These are phyloP conservation scores for Kandelia obovata DNA, from an alignment of 345 rosid species.

Conservation along the genomic window DNA sequence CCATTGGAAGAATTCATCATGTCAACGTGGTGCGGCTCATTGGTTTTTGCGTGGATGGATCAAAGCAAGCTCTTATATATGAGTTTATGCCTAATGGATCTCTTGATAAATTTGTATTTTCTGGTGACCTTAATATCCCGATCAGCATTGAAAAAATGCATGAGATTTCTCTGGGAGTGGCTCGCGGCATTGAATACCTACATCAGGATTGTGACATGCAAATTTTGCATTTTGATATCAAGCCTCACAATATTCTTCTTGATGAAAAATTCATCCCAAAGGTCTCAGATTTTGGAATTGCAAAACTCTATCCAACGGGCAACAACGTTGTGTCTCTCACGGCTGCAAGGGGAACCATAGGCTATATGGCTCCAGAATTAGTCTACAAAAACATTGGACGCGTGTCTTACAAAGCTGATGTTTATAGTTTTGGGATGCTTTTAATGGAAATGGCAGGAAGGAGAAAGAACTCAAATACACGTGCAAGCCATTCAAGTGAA, in stretches of 20 bases:
- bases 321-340: not conserved
- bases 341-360: not conserved
- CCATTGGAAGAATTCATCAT: not conserved
- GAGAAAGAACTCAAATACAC: not conserved
- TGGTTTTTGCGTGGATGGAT: not conserved
- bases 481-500: not conserved
- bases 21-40: not conserved
- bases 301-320: not conserved
- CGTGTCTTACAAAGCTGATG: not conserved
- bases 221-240: slow-evolving; percentile 7
- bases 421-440: slow-evolving; percentile 1
- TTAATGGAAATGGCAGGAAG: not conserved
- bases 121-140: not conserved
- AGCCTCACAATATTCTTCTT: not conserved
- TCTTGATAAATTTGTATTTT: not conserved
- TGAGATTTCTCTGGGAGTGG: not conserved
- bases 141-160: not conserved
- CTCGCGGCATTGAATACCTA: not conserved
- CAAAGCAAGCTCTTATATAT: not conserved
- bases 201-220: slow-evolving; percentile 1
- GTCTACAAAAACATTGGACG: not conserved
- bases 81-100: slow-evolving; percentile 1
- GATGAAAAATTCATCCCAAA: not conserved
- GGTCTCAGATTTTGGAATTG: slow-evolving; percentile 2
- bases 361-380: not conserved